phyloP scores from a whole-genome alignment of 345 rosid species.

The Psidium friedrichsthalianum region DNA sequence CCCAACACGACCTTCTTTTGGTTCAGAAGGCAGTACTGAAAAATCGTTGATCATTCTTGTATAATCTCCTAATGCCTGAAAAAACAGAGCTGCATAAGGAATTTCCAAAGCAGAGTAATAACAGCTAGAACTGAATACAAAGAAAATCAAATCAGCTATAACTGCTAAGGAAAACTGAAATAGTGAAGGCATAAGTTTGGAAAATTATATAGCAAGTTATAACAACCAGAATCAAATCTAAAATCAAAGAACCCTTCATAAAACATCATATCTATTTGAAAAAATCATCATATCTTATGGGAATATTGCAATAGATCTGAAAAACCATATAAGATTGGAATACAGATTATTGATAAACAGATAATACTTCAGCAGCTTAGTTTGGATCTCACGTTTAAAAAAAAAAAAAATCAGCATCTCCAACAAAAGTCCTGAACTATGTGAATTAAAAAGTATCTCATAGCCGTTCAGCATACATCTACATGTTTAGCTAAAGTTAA shows the following conservation, averaged over 20 bases:
- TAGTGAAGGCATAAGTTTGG: background rate
- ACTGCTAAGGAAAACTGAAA: background rate
- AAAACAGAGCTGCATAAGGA: background rate
- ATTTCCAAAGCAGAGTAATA: background rate
- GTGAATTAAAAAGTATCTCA: background rate
- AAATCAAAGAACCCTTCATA: background rate
- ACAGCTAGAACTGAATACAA: background rate
- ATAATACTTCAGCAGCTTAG: background rate
- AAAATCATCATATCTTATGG: background rate
- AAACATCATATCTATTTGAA: background rate
- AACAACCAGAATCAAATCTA: background rate
- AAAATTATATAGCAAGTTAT: background rate
- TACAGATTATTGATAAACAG: background rate
- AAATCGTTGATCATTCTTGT: slow-evolving; percentile 86
- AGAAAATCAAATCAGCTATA: background rate
- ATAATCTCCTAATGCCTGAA: slow-evolving; percentile 86
- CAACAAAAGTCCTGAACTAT: background rate
- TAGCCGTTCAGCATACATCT: background rate
- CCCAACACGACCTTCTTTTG: slow-evolving; percentile 73
- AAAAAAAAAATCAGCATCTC: background rate
- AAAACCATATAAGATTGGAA: background rate
- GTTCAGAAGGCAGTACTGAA: slow-evolving; percentile 60
- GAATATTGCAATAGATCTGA: background rate
- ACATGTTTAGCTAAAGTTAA: background rate
- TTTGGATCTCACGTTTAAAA: background rate